Percentiles rank a stretch among this genome's conserved stretches.
Evolutionary conservation across 2,329 filamentous ascomycete genomes (phyloP).

Genomic region (Thielaviopsis populi): DNA sequence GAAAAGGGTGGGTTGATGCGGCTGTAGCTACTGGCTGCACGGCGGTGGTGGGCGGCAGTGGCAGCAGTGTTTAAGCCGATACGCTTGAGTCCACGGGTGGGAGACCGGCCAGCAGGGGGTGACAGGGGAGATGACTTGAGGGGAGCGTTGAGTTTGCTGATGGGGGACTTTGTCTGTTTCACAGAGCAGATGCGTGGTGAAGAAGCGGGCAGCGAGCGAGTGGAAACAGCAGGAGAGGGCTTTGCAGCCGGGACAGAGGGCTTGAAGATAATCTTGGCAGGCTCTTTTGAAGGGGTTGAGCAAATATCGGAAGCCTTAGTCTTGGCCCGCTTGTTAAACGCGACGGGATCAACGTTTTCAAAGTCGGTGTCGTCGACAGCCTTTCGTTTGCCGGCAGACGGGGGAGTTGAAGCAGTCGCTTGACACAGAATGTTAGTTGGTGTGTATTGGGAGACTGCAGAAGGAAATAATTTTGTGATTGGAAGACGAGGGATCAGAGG

Average conservation of each 20-base stretch:
- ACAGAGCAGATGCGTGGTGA: slow-evolving; percentile 30
- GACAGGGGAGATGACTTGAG: slow-evolving; percentile 35
- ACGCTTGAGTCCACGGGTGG: slow-evolving; percentile 49
- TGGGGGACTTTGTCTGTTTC: slow-evolving; percentile 39
- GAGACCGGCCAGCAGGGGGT: slow-evolving; percentile 59
- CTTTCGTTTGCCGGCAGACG: slow-evolving; percentile 40
- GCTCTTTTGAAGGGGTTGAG: slow-evolving; percentile 24
- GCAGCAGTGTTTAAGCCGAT: slow-evolving; percentile 49
- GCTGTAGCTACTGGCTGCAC: slow-evolving; percentile 44
- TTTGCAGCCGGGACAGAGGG: slow-evolving; percentile 25
- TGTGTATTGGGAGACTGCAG: slow-evolving; percentile 23
- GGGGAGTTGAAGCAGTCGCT: slow-evolving; percentile 19
- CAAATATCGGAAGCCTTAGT: slow-evolving; percentile 30
- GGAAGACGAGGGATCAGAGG: not conserved
- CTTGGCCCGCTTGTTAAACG: slow-evolving; percentile 46
- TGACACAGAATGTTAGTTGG: slow-evolving; percentile 11
- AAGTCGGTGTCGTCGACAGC: slow-evolving; percentile 37
- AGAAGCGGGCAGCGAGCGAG: slow-evolving; percentile 23
- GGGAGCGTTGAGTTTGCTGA: slow-evolving; percentile 29
- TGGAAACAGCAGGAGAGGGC: slow-evolving; percentile 23
- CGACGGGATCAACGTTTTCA: slow-evolving; percentile 46
- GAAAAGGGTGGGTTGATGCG: slow-evolving; percentile 59
- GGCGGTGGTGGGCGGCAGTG: slow-evolving; percentile 38
- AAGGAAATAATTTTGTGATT: not conserved
- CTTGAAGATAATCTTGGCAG: slow-evolving; percentile 35